phyloP scores from a whole-genome alignment of 2,329 filamentous ascomycete genomes.

The Fusarium tricinctum region DNA sequence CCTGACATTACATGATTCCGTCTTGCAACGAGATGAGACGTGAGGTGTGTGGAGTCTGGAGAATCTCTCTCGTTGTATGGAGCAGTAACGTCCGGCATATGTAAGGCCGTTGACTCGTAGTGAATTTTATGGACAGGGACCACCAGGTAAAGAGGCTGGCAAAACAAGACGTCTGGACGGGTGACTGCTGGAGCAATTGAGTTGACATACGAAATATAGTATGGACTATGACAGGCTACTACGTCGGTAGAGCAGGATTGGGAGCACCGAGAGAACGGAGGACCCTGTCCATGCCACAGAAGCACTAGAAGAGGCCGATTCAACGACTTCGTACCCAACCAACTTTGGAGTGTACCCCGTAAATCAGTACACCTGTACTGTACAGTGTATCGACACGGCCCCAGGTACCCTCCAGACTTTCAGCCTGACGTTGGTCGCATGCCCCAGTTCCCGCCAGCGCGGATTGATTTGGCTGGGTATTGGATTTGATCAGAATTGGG shows the following conservation, averaged over 20 bases:
- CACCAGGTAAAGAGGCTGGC: too few relatives aligned
- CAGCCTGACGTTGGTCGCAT: slow-evolving; percentile 38
- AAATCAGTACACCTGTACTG: slow-evolving; percentile 12
- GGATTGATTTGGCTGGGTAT: slow-evolving; percentile 36
- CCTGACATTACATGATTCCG: slow-evolving; percentile 20
- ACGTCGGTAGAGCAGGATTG: slow-evolving; percentile 17
- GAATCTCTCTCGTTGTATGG: slow-evolving; percentile 15
- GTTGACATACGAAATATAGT: slow-evolving; percentile 7
- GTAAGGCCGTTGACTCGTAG: slow-evolving; percentile 2
- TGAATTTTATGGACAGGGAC: slow-evolving; percentile 14
- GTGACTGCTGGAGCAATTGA: slow-evolving; percentile 20
- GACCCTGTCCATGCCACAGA: slow-evolving; percentile 38
- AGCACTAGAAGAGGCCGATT: slow-evolving; percentile 29
- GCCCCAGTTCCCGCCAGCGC: slow-evolving; percentile 37
- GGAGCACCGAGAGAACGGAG: slow-evolving; percentile 45
- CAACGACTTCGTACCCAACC: slow-evolving; percentile 33
- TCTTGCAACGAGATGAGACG: slow-evolving; percentile 33
- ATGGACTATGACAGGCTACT: slow-evolving; percentile 8
- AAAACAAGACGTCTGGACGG: slow-evolving; percentile 29
- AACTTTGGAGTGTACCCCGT: slow-evolving; percentile 20
- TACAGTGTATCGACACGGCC: slow-evolving; percentile 45
- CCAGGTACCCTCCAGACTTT: slow-evolving; percentile 37
- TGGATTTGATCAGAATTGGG: slow-evolving; percentile 13
- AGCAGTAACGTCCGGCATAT: slow-evolving; percentile 11
- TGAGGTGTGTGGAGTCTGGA: slow-evolving; percentile 22